These are phyloP conservation scores for Xylariaceae sp. DNA, from an alignment of 2,329 filamentous ascomycete species.

Conservation along the genomic window DNA sequence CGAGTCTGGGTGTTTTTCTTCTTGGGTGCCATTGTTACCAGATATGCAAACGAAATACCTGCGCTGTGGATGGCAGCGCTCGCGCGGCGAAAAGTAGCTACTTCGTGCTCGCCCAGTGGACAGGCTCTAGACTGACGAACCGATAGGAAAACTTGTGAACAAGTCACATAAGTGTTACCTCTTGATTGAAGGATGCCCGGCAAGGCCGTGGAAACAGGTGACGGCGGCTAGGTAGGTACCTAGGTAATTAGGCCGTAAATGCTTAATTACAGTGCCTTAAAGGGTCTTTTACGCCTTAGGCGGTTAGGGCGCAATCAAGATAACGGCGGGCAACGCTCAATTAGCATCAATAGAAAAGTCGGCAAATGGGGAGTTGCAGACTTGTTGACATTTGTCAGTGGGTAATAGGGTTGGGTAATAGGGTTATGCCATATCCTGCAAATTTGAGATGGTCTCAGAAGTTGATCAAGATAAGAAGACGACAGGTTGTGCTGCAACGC, in stretches of 20 bases:
- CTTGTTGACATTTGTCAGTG: neutral
- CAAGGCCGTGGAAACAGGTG: neutral
- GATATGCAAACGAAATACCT: neutral
- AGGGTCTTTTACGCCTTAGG: neutral
- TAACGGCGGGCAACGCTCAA: no score
- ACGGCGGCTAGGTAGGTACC: no score
- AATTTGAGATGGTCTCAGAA: neutral
- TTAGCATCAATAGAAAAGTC: no score
- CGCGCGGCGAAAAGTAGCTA: neutral
- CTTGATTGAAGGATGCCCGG: neutral
- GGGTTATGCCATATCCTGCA: no score
- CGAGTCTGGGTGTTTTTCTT: conserved; percentile 27
- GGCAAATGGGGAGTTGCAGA: neutral
- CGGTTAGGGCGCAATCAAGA: no score
- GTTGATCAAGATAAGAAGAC: neutral
- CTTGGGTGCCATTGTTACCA: conserved; percentile 20
- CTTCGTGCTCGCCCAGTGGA: no score
- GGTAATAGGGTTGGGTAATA: no score
- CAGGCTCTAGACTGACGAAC: no score
- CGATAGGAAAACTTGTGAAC: neutral
- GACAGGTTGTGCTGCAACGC: conserved; percentile 12
- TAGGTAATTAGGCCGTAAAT: neutral
- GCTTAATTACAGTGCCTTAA: neutral
- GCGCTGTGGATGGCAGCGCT: neutral
- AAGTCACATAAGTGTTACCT: neutral